Evolutionary conservation across 192 early-diverging fungal species (phyloP), one percentile per base, ranked within the genome.

Genomic region (Coemansia sp.): DNA sequence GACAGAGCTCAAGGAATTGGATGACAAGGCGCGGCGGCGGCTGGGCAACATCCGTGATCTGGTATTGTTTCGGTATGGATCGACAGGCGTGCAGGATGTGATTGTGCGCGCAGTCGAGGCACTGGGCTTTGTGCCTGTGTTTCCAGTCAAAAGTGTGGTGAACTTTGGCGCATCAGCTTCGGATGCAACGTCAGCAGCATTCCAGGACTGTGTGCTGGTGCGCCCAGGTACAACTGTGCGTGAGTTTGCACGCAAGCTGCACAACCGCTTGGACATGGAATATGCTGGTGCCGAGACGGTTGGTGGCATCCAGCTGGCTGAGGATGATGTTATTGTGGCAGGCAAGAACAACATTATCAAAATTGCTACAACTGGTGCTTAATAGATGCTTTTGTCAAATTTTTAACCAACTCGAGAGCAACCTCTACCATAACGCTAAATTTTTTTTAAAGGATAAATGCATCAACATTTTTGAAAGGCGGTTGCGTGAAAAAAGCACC

Each of bases 61-160:
- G 40, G 91, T 93, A 1, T 54, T 93, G 58, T 93, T 92, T 59
- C 84, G 91, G 6, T 93, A 90, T 69, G 91, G 89, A 14, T 84
- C 82, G 6, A 92, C 91, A 4, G 91, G 91, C n/a, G 88, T 92
- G 6, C 86, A 86, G 42, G 87, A 90, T 7, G 83, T 86, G 0
- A 57, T 93, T 48, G 64, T 80, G 30, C 69, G 81, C 18, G 88
- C 86, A 0, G 84, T 93, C 1, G 81, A 88, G 22, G 64, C 81
- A 6, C 62, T 90, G 7, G 85, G 88, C 0, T 67, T 91, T 24
- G 72, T 92, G 18, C 87, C 91, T 0, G 87, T 85, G 16, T 93
- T 80, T 67, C 88, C 89, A 6, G 91, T 92, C 21, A 88, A 87
- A 71, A 90, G 85, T 59, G 64, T 91, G 49, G 64, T 78, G 25